Evolutionary conservation across 1,284 basidiomycete genomes (phyloP).

Genomic region (Pisolithus thermaeus): DNA sequence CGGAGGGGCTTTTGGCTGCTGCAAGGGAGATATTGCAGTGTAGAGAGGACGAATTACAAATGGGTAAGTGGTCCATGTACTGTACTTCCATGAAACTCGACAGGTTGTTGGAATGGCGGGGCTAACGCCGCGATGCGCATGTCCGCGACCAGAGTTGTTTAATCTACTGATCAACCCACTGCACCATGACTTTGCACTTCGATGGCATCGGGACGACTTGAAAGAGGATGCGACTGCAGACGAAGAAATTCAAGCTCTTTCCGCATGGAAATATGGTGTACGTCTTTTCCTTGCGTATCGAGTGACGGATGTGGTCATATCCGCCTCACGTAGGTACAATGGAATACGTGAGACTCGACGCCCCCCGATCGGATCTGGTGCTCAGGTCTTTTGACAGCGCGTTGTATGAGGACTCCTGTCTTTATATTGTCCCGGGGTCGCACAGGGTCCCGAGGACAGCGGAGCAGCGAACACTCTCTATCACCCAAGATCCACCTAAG

Average conservation of each 20-base stretch:
- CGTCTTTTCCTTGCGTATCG: slow-evolving; percentile 18
- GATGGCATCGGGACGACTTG: slow-evolving; percentile 84
- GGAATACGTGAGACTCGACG: slow-evolving; percentile 62
- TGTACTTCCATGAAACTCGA: too few relatives aligned
- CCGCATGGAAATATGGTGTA: slow-evolving; percentile 64
- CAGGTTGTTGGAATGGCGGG: too few relatives aligned
- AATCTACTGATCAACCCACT: slow-evolving; percentile 75
- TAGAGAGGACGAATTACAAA: slow-evolving; percentile 52
- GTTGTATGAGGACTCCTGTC: slow-evolving; percentile 68
- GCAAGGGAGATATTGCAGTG: slow-evolving; percentile 53
- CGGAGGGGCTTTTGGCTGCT: slow-evolving; percentile 44
- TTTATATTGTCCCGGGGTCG: slow-evolving; percentile 70
- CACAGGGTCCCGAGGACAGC: slow-evolving; percentile 57
- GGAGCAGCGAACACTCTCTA: slow-evolving; percentile 56
- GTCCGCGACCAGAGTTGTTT: slow-evolving; percentile 50
- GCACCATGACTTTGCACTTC: slow-evolving; percentile 63
- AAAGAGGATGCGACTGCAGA: slow-evolving; percentile 54
- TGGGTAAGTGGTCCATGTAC: slow-evolving; percentile 46
- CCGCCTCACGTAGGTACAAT: slow-evolving; percentile 54
- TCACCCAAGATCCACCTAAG: slow-evolving; percentile 46
- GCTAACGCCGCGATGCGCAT: too few relatives aligned
- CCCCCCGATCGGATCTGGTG: neutral
- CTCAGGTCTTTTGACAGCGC: slow-evolving; percentile 38
- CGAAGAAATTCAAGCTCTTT: slow-evolving; percentile 58
- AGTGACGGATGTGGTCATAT: neutral